phyloP scores from a whole-genome alignment of 108 stramenopile species.

The Fragilaria crotonensis region DNA sequence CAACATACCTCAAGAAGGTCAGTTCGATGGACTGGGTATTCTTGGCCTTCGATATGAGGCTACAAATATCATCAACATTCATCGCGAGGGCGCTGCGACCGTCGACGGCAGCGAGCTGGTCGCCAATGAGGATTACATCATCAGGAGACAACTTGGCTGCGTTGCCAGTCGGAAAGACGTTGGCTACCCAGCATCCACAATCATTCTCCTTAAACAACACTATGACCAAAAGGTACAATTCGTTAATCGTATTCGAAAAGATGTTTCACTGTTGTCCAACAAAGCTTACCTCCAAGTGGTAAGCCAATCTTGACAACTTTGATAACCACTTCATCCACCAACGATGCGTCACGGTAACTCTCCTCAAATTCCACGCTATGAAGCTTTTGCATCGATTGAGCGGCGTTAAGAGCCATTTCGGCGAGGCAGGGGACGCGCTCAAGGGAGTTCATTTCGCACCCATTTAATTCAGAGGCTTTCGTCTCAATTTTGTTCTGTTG shows the following conservation, averaged over 20 bases:
- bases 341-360: slow-evolving; percentile 31
- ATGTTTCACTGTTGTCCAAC: not conserved
- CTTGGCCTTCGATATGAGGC: slow-evolving; percentile 31
- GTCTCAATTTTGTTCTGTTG: not conserved
- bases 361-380: slow-evolving; percentile 59
- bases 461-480: not conserved
- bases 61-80: slow-evolving; percentile 65
- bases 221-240: slow-evolving; percentile 1
- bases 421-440: slow-evolving; percentile 18
- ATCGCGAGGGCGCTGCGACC: slow-evolving; percentile 49
- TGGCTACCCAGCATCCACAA: slow-evolving; percentile 68
- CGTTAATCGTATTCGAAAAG: not conserved
- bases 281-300: slow-evolving; percentile 64
- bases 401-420: slow-evolving; percentile 40
- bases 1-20: slow-evolving; percentile 66
- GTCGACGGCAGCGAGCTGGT: slow-evolving; percentile 76
- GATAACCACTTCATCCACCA: slow-evolving; percentile 52
- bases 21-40: slow-evolving; percentile 40
- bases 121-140: slow-evolving; percentile 54
- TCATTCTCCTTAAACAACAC: slow-evolving; percentile 61
- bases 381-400: slow-evolving; percentile 52
- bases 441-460: not conserved
- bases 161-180: slow-evolving; percentile 58
- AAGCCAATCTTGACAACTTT: slow-evolving; percentile 49
- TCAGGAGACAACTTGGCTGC: slow-evolving; percentile 23